phyloP scores from a whole-genome alignment of 2,329 filamentous ascomycete genomes.

The Trichoderma hamatum region DNA sequence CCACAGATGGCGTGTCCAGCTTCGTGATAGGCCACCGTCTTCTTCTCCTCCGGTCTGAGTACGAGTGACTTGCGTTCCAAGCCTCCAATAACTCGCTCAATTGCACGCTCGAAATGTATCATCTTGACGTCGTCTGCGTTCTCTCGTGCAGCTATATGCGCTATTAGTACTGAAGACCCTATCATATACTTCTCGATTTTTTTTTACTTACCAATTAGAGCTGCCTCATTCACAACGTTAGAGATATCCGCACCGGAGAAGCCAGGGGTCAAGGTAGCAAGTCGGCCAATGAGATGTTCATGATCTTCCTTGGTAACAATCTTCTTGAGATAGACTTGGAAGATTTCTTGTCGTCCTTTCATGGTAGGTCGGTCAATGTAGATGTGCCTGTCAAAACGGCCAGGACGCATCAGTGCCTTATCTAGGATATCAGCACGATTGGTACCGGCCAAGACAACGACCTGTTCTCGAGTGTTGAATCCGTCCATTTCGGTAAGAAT shows the following conservation, averaged over 20 bases:
- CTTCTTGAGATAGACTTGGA: conserved; percentile 90
- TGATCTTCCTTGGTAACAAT: conserved; percentile 91
- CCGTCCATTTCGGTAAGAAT: conserved; percentile 99
- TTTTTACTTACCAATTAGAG: conserved; percentile 73
- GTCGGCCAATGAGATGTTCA: conserved; percentile 82
- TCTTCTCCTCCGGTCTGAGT: conserved; percentile 90
- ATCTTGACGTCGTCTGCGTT: conserved; percentile 82
- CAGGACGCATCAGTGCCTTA: conserved; percentile 93
- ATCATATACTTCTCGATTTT: not conserved
- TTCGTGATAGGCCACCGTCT: conserved; percentile 95
- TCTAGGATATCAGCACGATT: conserved; percentile 95
- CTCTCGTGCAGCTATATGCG: conserved; percentile 71
- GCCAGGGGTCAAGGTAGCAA: conserved; percentile 90
- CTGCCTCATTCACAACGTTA: conserved; percentile 97
- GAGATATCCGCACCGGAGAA: conserved; percentile 98
- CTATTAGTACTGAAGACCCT: conserved; percentile 29
- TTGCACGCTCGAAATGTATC: conserved; percentile 93
- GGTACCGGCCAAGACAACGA: conserved; percentile 94
- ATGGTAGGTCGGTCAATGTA: conserved; percentile 93
- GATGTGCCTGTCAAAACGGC: conserved; percentile 96
- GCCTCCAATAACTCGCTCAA: conserved; percentile 94
- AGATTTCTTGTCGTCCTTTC: conserved; percentile 95
- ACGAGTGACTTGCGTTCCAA: conserved; percentile 97
- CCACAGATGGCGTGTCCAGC: conserved; percentile 97
- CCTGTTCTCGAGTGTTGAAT: conserved; percentile 95